Evolutionary conservation across 2,329 filamentous ascomycete genomes (phyloP), one percentile per base, ranked within the genome.

Genomic region (Cladosporium oxysporum): DNA sequence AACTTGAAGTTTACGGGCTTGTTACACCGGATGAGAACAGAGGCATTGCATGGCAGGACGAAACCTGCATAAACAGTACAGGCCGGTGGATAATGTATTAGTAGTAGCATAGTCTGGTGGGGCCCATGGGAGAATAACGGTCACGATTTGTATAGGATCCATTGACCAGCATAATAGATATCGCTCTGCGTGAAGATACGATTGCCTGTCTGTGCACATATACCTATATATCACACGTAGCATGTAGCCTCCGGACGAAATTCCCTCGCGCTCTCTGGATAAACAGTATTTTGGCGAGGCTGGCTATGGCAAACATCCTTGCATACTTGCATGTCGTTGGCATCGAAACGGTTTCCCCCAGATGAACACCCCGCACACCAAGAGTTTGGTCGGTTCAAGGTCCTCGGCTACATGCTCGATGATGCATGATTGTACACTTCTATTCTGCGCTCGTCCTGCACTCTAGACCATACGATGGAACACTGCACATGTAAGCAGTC

Each of bases 391-490:
- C 41, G n/a, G 10, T 12, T 47, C 41, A 21, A 11, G n/a, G 41
- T 41, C 31, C 33, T 62, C 61, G 61, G 49, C 50, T 63, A 35
- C 33, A 47, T 57, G 61, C 29, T 26, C n/a, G 55, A 58, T 41
- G 55, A 58, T 58, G 55, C 21, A 41, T 8, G 28, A 33, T 12
- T 4, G 31, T 31, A 33, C 26, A 18, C 29, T 55, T 29, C 29
- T 29, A n/a, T 12, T 55, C 18, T 55, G 26, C 37, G 5, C 18
- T 47, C 41, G 2, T 47, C 6, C 3, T n/a, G 16, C n/a, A 5
- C 8, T 5, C 21, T 3, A 1, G 8, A 21, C n/a, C 3, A 2
- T 47, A 23, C 3, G n/a, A 7, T 11, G 1, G 5, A 21, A 21
- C 4, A 47, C 8, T 44, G 41, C 8, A 11, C n/a, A 3, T 47